Conservation (phyloP, 805 yeast species). For the Candida khao-thaluensis region DNA sequence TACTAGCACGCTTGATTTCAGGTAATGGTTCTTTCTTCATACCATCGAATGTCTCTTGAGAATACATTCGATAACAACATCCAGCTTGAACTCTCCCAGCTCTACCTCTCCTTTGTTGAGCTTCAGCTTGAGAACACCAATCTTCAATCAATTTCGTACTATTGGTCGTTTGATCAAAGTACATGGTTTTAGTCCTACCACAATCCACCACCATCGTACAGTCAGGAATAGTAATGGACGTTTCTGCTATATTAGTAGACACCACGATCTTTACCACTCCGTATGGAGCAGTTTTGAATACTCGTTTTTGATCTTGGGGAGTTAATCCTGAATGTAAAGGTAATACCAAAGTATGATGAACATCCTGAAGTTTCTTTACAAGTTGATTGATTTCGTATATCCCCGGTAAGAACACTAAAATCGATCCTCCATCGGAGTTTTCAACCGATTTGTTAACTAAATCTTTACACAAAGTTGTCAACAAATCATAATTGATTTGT, state of each 20-base stretch:
- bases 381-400: conserved; percentile 74
- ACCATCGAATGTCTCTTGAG: conserved; percentile 50
- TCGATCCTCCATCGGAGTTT: conserved; percentile 54
- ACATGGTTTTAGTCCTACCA: conserved; percentile 79
- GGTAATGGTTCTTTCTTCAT: conserved; percentile 82
- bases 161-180: conserved; percentile 65
- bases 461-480: conserved; percentile 47
- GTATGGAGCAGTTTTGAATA: conserved; percentile 60
- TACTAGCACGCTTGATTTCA: conserved; percentile 79
- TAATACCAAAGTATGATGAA: conserved; percentile 30
- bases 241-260: conserved; percentile 93
- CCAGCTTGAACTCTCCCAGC: conserved; percentile 95
- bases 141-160: conserved; percentile 71
- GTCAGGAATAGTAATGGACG: conserved; percentile 94
- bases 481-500: conserved; percentile 70
- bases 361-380: background rate
- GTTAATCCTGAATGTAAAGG: conserved; percentile 89
- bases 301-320: conserved; percentile 77
- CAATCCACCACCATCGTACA: conserved; percentile 88
- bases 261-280: conserved; percentile 76
- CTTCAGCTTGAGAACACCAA: conserved; percentile 91
- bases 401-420: conserved; percentile 87
- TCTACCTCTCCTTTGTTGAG: conserved; percentile 90
- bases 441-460: conserved; percentile 11
- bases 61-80: conserved; percentile 74